Percentiles rank a stretch among this genome's conserved stretches.
Conservation (phyloP, 108 stramenopile genomes). For the Cyclotella sp. region DNA sequence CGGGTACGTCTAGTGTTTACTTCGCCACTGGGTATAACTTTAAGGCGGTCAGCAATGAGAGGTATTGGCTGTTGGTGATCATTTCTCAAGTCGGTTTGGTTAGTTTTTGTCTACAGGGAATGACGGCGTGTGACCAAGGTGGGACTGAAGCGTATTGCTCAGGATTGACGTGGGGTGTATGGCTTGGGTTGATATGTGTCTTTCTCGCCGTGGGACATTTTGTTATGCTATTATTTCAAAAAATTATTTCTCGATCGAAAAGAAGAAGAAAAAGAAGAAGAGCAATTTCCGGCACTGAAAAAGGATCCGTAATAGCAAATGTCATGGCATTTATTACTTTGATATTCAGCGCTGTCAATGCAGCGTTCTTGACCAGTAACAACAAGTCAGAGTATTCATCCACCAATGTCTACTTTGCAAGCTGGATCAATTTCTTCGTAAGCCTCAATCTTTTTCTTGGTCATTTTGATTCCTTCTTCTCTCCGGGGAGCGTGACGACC, state of each 20-base stretch:
- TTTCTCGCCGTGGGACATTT: neutral
- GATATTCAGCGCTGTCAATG: neutral
- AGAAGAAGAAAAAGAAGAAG: neutral
- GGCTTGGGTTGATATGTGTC: neutral
- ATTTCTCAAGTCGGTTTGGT: constrained; percentile 3
- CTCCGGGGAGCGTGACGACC: neutral
- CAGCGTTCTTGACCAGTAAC: neutral
- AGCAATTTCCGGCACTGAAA: neutral
- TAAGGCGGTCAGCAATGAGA: neutral
- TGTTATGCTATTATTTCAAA: neutral
- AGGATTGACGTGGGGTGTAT: neutral
- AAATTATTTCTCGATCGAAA: neutral
- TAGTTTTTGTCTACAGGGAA: neutral
- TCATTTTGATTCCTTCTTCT: neutral
- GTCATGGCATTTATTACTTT: neutral
- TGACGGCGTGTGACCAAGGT: neutral
- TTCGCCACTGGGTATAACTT: neutral
- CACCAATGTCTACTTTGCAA: constrained; percentile 8
- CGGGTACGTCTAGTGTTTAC: neutral
- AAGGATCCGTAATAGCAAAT: neutral
- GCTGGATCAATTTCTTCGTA: constrained; percentile 13
- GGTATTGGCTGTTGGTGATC: constrained; percentile 9
- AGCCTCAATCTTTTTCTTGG: neutral
- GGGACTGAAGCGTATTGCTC: neutral
- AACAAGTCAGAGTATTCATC: neutral